Base-by-base conservation (phyloP, 148 eudicot genomes). In the Vaccinium vitisidaea region DNA sequence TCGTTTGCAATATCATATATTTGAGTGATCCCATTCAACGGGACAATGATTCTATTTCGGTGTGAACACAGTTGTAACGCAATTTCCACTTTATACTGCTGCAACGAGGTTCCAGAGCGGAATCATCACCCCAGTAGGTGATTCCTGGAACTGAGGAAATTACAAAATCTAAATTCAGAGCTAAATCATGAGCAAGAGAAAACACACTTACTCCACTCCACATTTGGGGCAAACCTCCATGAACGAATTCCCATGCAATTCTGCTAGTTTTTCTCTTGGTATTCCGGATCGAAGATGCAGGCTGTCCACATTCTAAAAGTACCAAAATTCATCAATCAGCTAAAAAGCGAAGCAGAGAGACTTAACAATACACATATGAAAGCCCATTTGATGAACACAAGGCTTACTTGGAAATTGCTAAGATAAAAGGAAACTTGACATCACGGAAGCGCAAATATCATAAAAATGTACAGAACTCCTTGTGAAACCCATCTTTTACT, bases 201-300 rank as follows among this genome's bases (percentile, higher is more conserved):
- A 82, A 0, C 84, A 80, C 73, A 78, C 97, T 88, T 91, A 95
- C 98, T 95, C 98, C 55, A 77, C 77, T 82, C 94, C 92, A 88
- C 98, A 95, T 16, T 94, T 88, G 79, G 94, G 84, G 87, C 97
- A 95, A 71, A 85, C 36, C 87, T 95, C 98, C 92, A 89, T 89
- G 86, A 95, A 95, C 12, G 98, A 94, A 84, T 95, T 88, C 86
- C 98, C 98, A 88, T 95, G 97, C 88, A 95, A 85, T 87, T 95
- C 98, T 27, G 98, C 79, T 80, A 95, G 94, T 87, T 91, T 95
- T 63, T 93, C 92, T 87, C 97, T 88, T 18, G 94, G 93, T 74
- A 95, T 82, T 63, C 98, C 98, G 52, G 97, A 94, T 69, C 98
- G 98, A 39, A 94, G 93, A 89, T 95, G 98, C 80, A 95, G 95